A percentile compares a stretch with the other conserved stretches of the same genome.
Evolutionary conservation across 176 grass and related monocot species (phyloP).

Genomic region (Musa schizocarpa): DNA sequence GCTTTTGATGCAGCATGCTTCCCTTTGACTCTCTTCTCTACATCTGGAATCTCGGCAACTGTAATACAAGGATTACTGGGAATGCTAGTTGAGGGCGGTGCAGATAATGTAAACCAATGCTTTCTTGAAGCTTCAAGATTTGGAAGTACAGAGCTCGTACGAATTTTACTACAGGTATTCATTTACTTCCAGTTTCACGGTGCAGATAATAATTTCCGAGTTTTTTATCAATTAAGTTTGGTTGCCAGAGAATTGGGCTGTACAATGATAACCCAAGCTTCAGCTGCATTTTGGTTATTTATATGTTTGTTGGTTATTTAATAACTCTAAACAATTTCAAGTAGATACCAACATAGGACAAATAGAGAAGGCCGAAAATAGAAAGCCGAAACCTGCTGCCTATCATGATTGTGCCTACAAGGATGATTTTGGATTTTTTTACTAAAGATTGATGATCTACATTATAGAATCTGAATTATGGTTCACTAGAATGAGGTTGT

Average conservation of each 20-base stretch:
- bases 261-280: not conserved
- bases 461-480: not conserved
- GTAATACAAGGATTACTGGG: constrained; percentile 78
- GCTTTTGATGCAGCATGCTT: constrained; percentile 98
- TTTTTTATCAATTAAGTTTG: not conserved
- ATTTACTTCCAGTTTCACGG: not conserved
- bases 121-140: constrained; percentile 95
- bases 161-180: constrained; percentile 76
- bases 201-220: not conserved
- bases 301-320: not conserved
- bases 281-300: not conserved
- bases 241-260: not conserved
- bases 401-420: not conserved
- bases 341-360: not conserved
- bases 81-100: constrained; percentile 88
- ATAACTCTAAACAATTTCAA: not conserved
- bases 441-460: not conserved
- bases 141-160: constrained; percentile 90
- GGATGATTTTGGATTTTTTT: not conserved
- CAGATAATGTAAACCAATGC: constrained; percentile 98
- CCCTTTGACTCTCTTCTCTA: constrained; percentile 89
- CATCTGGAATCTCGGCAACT: constrained; percentile 54
- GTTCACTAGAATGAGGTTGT: no score
- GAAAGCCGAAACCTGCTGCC: not conserved
- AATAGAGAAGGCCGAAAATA: not conserved